Evolutionary conservation across 2,329 filamentous ascomycete species (phyloP), one percentile per base, ranked within the genome.

Genomic region (Alternaria sp.): DNA sequence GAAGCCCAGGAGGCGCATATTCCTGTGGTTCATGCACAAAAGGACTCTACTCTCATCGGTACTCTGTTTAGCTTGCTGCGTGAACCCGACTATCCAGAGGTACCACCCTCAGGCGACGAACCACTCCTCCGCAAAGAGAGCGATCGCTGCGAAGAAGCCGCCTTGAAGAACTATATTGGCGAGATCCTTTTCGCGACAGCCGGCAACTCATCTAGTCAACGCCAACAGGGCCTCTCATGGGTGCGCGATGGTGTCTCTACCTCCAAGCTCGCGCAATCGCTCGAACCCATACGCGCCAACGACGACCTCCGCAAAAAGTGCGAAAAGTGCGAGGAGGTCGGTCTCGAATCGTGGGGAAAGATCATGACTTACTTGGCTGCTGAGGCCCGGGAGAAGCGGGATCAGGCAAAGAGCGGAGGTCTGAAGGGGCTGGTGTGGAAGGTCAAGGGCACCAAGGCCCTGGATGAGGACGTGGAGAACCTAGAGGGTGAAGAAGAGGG

Each of bases 161-260:
- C 89, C 0, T 81, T 97, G 13, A 93, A 93, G 84, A 86, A 93
- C 23, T 96, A 97, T 79, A 95, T 98, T 66, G 95, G 95, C 62
- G 95, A 98, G 81, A 97, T 98, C 55, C 86, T 98, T 30, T 97
- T 91, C 79, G 88, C 92, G 0, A 87, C 87, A 5, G 85, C 87
- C n/a, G 81, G 83, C 5, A 63, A 76, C 5, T 79, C 77, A 55
- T 57, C 62, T 58, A 51, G 65, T 10, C 68, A 76, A 17, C 82
- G 79, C 17, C 83, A 84, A 54, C 90, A 91, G 64, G 95, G 93
- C 0, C 84, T 97, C 2, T 89, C 89, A 6, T 98, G 95, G 95
- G 97, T 95, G 1, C 88, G 93, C 59, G 93, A 97, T 66, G 93
- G 91, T 25, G 93, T 97, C 2, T 78, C 76, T 0, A 82, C 91